phyloP scores from a whole-genome alignment of 1,284 basidiomycete species.

The Ceratobasidium papillatum region DNA sequence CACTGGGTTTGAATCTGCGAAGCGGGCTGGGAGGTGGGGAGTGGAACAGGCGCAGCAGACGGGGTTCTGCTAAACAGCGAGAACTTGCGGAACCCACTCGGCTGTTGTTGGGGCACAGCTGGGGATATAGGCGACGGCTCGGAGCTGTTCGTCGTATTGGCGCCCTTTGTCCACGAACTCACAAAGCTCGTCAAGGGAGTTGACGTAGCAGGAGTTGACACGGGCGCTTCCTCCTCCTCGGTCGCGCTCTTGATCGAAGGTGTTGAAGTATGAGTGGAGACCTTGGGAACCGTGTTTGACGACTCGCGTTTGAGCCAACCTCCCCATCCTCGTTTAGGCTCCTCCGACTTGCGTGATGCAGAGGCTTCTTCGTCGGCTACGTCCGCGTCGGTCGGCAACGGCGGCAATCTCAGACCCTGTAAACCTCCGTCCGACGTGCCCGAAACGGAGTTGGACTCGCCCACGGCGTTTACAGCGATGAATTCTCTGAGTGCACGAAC shows the following conservation, averaged over 20 bases:
- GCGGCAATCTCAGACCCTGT: conserved; percentile 61
- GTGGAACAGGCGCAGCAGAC: background rate
- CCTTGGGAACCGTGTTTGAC: conserved; percentile 4
- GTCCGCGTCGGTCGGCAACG: conserved; percentile 64
- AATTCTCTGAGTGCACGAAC: conserved; percentile 83
- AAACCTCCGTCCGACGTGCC: conserved; percentile 43
- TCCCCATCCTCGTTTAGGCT: conserved; percentile 48
- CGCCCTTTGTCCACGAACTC: conserved; percentile 18
- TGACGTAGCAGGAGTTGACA: background rate
- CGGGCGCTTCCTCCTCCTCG: conserved; percentile 9
- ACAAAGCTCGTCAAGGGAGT: conserved; percentile 37
- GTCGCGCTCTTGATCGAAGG: conserved; percentile 14
- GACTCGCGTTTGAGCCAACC: conserved; percentile 26
- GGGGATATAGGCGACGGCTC: background rate
- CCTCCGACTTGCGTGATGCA: conserved; percentile 36
- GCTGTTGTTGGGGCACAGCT: background rate
- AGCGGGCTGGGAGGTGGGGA: background rate
- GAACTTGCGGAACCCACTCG: conserved; percentile 25
- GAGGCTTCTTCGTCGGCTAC: conserved; percentile 49
- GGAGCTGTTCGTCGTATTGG: background rate
- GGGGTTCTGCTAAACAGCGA: background rate
- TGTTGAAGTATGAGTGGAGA: background rate
- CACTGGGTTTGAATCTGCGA: conserved; percentile 15
- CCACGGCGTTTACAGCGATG: conserved; percentile 78
- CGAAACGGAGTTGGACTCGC: conserved; percentile 49